Conservation (phyloP, 2,329 filamentous ascomycete species). For the Chaetomium strumarium region DNA sequence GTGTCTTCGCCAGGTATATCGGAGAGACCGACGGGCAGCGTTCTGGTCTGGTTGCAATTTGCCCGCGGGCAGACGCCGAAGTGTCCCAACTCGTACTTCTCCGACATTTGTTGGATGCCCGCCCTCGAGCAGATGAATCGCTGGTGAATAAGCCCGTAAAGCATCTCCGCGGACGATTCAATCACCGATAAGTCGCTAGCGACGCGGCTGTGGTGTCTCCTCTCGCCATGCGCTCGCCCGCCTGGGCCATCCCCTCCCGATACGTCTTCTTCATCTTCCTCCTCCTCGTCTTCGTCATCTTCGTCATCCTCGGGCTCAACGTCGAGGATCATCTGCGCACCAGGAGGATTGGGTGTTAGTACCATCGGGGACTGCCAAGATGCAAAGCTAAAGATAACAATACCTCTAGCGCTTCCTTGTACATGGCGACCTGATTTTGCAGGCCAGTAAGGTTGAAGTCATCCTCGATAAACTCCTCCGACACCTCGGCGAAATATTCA, state of each 20-base stretch:
- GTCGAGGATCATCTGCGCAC: constrained; percentile 80
- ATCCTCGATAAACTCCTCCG: constrained; percentile 98
- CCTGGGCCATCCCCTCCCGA: constrained; percentile 52
- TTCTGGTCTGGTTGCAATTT: constrained; percentile 82
- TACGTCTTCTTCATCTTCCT: constrained; percentile 67
- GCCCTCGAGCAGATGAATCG: constrained; percentile 95
- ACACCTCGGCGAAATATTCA: constrained; percentile 98
- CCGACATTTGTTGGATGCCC: constrained; percentile 97
- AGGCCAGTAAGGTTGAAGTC: constrained; percentile 98
- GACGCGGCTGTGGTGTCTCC: constrained; percentile 76
- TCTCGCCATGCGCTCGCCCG: constrained; percentile 44
- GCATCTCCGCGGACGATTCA: constrained; percentile 94
- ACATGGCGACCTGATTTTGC: constrained; percentile 94
- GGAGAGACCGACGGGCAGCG: constrained; percentile 86
- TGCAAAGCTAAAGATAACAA: no score
- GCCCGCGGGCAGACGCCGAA: constrained; percentile 95
- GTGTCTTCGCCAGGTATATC: constrained; percentile 96
- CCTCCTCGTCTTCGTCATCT: constrained; percentile 78
- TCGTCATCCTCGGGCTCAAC: constrained; percentile 94
- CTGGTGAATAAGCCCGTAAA: constrained; percentile 97
- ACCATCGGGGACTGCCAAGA: background rate
- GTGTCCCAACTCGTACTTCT: constrained; percentile 96
- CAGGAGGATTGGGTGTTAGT: background rate
- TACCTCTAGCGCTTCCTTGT: constrained; percentile 93
- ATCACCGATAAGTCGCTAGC: constrained; percentile 92